phyloP scores from a whole-genome alignment of 345 rosid species.

The Nasturtium officinale region DNA sequence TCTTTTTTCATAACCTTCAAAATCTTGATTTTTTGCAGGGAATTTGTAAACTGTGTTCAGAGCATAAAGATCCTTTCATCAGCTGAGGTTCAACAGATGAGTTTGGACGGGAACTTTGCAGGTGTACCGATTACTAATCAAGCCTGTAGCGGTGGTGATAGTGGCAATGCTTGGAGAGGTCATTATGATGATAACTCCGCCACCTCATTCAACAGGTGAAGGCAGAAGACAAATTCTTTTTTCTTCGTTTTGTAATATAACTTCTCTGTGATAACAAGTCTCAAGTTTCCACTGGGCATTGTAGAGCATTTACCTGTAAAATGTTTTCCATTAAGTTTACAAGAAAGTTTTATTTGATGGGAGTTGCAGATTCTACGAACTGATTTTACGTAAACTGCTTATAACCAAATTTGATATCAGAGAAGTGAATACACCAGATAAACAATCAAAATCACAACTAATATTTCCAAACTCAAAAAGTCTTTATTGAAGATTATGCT shows the following conservation, averaged over 20 bases:
- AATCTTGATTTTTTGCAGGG: slow-evolving; percentile 53
- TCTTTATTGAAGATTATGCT: slow-evolving; percentile 36
- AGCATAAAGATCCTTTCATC: slow-evolving; percentile 83
- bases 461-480: slow-evolving; percentile 27
- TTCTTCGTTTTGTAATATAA: slow-evolving; percentile 32
- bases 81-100: slow-evolving; percentile 85
- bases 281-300: slow-evolving; percentile 33
- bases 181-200: slow-evolving; percentile 78
- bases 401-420: neutral
- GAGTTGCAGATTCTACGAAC: neutral
- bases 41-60: slow-evolving; percentile 82
- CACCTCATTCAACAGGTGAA: slow-evolving; percentile 72
- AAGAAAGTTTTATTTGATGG: slow-evolving; percentile 1
- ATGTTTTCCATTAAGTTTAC: slow-evolving; percentile 28
- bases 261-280: slow-evolving; percentile 21
- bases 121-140: slow-evolving; percentile 63
- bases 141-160: slow-evolving; percentile 80
- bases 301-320: slow-evolving; percentile 42
- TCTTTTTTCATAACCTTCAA: neutral
- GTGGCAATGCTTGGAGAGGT: slow-evolving; percentile 82
- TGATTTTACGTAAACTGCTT: neutral
- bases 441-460: neutral
- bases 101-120: slow-evolving; percentile 79
- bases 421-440: neutral
- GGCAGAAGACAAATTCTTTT: slow-evolving; percentile 27